Evolutionary conservation across 768 basidiomycete species (phyloP).

Genomic region (Nevesoporus exiguus): DNA sequence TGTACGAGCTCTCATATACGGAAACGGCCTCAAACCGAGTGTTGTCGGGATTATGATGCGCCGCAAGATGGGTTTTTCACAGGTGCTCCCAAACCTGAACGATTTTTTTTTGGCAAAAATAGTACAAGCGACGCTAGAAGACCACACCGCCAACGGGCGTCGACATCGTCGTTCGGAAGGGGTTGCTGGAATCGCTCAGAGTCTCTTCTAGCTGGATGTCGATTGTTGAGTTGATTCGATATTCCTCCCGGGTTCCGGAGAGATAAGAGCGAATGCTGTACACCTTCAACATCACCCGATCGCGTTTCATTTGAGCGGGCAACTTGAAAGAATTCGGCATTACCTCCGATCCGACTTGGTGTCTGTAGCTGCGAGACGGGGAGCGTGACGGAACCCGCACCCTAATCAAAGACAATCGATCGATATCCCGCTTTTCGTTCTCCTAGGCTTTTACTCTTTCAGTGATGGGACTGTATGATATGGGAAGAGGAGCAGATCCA

Average conservation of each 20-base stretch:
- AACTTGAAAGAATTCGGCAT: not conserved
- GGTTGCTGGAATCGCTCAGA: not conserved
- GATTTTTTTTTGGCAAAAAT: too few relatives aligned
- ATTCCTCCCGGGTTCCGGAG: not conserved
- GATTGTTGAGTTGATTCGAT: not conserved
- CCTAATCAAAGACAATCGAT: not conserved
- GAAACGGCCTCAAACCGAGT: not conserved
- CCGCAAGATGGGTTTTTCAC: not conserved
- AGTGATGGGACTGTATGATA: not conserved
- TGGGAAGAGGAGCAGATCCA: not conserved
- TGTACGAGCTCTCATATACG: not conserved
- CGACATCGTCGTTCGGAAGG: not conserved
- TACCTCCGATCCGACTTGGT: not conserved
- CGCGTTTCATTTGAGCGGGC: constrained; percentile 1
- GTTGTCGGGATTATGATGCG: not conserved
- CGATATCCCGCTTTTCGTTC: not conserved
- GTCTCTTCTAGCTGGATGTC: not conserved
- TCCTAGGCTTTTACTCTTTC: not conserved
- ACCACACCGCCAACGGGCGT: not conserved
- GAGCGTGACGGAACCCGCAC: not conserved
- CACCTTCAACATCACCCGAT: not conserved
- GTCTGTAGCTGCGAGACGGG: not conserved
- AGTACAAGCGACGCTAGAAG: not conserved
- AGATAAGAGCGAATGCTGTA: constrained; percentile 1
- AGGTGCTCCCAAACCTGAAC: not conserved